Conservation (phyloP, 2,329 filamentous ascomycete genomes). For the Alternaria incomplexa region DNA sequence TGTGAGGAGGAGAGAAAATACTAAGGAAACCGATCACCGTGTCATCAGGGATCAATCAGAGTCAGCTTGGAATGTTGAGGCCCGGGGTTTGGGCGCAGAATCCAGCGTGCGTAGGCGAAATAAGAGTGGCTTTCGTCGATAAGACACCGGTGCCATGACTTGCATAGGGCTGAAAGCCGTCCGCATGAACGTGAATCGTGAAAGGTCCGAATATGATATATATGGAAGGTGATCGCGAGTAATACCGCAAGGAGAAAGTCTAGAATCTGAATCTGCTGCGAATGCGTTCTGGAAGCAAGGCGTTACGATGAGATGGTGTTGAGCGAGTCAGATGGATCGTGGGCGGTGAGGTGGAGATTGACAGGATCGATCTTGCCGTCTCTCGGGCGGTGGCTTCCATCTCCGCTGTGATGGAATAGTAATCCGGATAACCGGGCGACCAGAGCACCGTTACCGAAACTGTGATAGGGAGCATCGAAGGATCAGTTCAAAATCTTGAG, state of each 20-base stretch:
- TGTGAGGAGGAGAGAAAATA: neutral
- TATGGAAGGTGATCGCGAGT: neutral
- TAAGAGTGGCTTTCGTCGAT: neutral
- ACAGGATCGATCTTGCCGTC: neutral
- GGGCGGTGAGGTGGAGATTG: neutral
- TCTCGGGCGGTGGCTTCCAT: neutral
- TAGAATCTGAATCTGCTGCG: neutral
- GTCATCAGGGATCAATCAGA: neutral
- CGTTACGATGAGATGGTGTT: neutral
- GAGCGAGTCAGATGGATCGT: neutral
- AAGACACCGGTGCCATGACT: neutral
- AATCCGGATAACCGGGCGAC: neutral
- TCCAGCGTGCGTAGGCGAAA: neutral
- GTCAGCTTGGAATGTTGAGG: neutral
- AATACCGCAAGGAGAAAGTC: neutral
- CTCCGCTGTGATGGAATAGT: neutral
- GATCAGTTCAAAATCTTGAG: neutral
- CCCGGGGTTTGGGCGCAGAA: neutral
- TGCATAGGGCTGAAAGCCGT: conserved; percentile 1
- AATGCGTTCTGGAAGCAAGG: neutral
- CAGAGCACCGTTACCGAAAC: neutral
- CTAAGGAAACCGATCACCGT: neutral
- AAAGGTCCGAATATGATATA: neutral
- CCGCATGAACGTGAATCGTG: neutral
- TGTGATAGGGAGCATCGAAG: neutral